These are phyloP conservation scores for Fusarium foetens DNA, from an alignment of 2,329 filamentous ascomycete species.

Conservation along the genomic window DNA sequence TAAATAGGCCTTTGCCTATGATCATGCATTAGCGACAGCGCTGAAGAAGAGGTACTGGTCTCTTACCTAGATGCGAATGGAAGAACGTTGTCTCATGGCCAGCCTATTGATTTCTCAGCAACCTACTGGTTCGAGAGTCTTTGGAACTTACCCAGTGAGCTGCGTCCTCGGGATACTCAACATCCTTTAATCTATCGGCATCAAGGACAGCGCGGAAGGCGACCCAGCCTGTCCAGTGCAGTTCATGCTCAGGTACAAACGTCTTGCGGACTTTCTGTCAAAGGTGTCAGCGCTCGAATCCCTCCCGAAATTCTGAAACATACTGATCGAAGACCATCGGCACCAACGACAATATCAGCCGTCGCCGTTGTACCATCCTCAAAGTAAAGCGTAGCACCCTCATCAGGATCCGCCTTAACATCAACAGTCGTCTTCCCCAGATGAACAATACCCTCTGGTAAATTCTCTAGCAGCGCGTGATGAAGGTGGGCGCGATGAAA, in stretches of 20 bases:
- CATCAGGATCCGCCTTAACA: conserved; percentile 50
- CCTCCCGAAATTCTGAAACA: rapidly evolving
- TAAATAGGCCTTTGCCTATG: background rate
- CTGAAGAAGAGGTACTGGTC: rapidly evolving
- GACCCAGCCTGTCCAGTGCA: background rate
- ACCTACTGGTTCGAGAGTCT: rapidly evolving
- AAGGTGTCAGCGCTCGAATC: background rate
- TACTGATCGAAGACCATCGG: conserved; percentile 54
- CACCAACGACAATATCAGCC: conserved; percentile 61
- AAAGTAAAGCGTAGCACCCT: conserved; percentile 56
- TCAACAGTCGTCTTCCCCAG: background rate
- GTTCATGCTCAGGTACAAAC: background rate
- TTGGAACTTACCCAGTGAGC: background rate
- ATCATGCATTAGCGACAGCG: background rate
- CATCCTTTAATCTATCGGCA: background rate
- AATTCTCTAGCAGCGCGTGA: conserved; percentile 47
- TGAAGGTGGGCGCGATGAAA: background rate
- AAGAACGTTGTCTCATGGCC: background rate
- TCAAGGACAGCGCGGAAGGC: background rate
- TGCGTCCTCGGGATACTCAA: background rate
- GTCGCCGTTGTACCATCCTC: conserved; percentile 56
- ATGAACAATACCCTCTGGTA: background rate
- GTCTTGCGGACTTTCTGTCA: background rate
- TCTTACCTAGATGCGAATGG: background rate
- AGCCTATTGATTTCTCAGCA: background rate